Evolutionary conservation across 768 basidiomycete genomes (phyloP), one percentile per base, ranked within the genome.

Genomic region (Trametes cingulata): DNA sequence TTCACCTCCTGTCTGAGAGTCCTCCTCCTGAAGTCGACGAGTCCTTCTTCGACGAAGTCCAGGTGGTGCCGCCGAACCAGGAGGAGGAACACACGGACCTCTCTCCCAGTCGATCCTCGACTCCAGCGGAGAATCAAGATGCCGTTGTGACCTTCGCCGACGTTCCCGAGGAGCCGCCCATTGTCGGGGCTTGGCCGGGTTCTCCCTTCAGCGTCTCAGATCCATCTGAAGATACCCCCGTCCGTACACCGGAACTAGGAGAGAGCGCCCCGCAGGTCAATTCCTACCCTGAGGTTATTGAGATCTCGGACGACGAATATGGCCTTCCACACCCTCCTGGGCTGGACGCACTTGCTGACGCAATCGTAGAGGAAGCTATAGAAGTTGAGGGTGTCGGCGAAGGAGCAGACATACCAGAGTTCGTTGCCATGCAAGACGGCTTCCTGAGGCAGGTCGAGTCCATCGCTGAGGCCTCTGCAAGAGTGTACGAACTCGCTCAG

Each of bases 151-250:
- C 47, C 27, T 42, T 41, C 22, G 20, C 39, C 37, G 17, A 9
- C 4, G 19, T 19, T 40, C 41, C 33, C 20, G 60, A 52, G 27
- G 65, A 61, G 37, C 58, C 49, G 2, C 24, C 53, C 14, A 43
- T 67, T 36, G 46, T 67, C 22, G 64, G 64, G 13, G 61, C 66
- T 10, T 67, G 63, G 63, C 64, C 59, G 4, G 45, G 33, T 37
- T 55, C 61, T 25, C 36, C 49, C 13, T 22, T 13, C 14, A 15
- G 29, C 19, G 33, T 47, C 3, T 58, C 57, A 10, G 37, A 25
- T 7, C 42, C 58, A 9, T 36, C 55, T 24, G 51, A 52, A n/a
- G 45, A 35, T 27, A 27, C 25, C 20, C 24, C 35, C 42, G 46
- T 25, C 7, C 37, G 15, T 22, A 40, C 39, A 12, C 61, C 35